A percentile compares a stretch with the other conserved stretches of the same genome.
phyloP scores from a whole-genome alignment of 2,329 filamentous ascomycete genomes.

The Botryotinia narcissicola region DNA sequence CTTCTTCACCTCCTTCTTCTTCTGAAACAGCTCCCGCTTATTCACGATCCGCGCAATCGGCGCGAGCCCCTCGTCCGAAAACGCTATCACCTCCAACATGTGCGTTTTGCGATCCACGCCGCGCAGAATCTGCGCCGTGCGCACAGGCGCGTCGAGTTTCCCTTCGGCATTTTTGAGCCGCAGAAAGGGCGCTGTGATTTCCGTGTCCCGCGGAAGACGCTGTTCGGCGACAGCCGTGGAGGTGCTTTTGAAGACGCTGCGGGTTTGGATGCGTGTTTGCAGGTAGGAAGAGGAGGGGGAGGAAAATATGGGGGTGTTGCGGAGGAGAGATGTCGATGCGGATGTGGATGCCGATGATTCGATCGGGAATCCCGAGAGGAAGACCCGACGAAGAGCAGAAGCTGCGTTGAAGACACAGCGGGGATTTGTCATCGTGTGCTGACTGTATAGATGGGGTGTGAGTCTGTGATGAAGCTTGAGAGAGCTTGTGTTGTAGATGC shows the following conservation, averaged over 20 bases:
- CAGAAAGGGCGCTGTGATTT: conserved; percentile 47
- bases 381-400: conserved; percentile 48
- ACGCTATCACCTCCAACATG: conserved; percentile 50
- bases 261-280: conserved; percentile 14
- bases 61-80: conserved; percentile 36
- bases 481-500: background rate
- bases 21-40: conserved; percentile 51
- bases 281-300: conserved; percentile 9
- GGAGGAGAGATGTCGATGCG: conserved; percentile 29
- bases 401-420: conserved; percentile 44
- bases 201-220: conserved; percentile 45
- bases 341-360: conserved; percentile 32
- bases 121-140: conserved; percentile 42
- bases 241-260: conserved; percentile 17
- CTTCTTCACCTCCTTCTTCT: conserved; percentile 44
- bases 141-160: conserved; percentile 38
- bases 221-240: conserved; percentile 21
- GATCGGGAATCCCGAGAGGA: conserved; percentile 41
- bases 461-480: background rate
- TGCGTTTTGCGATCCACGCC: conserved; percentile 49
- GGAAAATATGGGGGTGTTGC: conserved; percentile 21
- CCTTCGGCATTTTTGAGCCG: conserved; percentile 43
- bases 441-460: background rate
- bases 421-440: conserved; percentile 30
- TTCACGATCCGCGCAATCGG: conserved; percentile 72